These are phyloP conservation scores for Glebionis coronaria DNA, from an alignment of 129 eudicot species.

Conservation along the genomic window DNA sequence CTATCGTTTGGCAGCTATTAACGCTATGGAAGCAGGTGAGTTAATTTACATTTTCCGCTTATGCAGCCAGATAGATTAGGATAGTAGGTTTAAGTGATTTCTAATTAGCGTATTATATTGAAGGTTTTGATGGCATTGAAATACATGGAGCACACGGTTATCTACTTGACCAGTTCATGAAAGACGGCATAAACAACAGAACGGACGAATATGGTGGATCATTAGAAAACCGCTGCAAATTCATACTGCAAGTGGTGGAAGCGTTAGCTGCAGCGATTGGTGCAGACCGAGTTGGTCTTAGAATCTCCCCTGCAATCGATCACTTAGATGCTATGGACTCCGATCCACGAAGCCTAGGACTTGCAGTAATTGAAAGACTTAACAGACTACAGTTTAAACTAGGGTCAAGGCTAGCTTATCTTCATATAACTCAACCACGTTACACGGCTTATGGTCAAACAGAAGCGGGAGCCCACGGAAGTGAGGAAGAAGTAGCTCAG, in stretches of 20 bases:
- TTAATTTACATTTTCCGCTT: background rate
- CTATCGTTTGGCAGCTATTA: conserved; percentile 73
- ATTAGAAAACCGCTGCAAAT: conserved; percentile 70
- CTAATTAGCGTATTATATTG: background rate
- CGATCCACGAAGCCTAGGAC: conserved; percentile 69
- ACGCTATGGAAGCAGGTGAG: conserved; percentile 89
- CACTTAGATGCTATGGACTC: conserved; percentile 96
- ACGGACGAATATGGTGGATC: conserved; percentile 82
- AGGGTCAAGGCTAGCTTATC: conserved; percentile 51
- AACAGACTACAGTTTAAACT: conserved; percentile 49
- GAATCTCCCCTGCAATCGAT: conserved; percentile 93
- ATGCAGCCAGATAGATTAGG: background rate
- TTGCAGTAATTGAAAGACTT: conserved; percentile 61
- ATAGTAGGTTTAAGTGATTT: background rate
- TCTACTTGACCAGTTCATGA: conserved; percentile 86
- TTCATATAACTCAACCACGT: conserved; percentile 92
- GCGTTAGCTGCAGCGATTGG: conserved; percentile 69
- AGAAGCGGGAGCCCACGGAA: conserved; percentile 65
- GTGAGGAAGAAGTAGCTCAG: conserved; percentile 61
- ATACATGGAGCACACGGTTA: conserved; percentile 97
- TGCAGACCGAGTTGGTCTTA: conserved; percentile 60
- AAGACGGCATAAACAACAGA: conserved; percentile 81
- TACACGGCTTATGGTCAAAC: conserved; percentile 95
- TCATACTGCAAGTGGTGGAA: conserved; percentile 52
- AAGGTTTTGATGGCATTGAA: conserved; percentile 95